A percentile compares a stretch with the other conserved stretches of the same genome.
phyloP scores from a whole-genome alignment of 208 protist genomes.

The Acanthamoeba castellanii region DNA sequence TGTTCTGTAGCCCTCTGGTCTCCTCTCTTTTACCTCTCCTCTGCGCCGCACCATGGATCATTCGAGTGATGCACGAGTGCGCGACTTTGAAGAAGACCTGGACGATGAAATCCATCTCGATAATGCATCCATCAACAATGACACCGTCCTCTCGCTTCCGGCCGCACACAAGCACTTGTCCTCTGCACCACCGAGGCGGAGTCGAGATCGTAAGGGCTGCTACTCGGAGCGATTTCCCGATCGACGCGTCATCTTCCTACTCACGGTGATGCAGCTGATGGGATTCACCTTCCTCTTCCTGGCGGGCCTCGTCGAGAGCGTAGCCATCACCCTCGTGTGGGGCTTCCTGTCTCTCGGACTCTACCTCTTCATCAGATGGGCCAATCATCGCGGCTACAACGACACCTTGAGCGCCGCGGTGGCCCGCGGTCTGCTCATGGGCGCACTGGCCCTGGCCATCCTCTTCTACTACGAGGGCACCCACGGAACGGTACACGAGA shows the following conservation, averaged over 20 bases:
- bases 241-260: slow-evolving; percentile 25
- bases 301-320: background rate
- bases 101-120: background rate
- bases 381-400: slow-evolving; percentile 34
- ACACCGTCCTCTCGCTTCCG: background rate
- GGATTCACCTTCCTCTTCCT: slow-evolving; percentile 36
- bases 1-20: no score
- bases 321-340: background rate
- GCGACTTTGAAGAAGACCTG: background rate
- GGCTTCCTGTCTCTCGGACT: background rate
- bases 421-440: slow-evolving; percentile 11
- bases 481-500: slow-evolving; percentile 55
- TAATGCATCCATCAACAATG: background rate
- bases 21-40: background rate
- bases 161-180: background rate
- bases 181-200: background rate
- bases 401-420: slow-evolving; percentile 41
- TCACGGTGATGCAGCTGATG: slow-evolving; percentile 56
- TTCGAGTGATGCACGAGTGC: background rate
- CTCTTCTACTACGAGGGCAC: slow-evolving; percentile 71
- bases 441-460: slow-evolving; percentile 29
- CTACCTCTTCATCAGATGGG: slow-evolving; percentile 32
- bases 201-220: background rate
- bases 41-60: background rate
- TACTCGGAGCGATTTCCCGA: slow-evolving; percentile 26